A percentile compares a stretch with the other conserved stretches of the same genome.
These are phyloP conservation scores for Diatrype stigma DNA, from an alignment of 2,329 filamentous ascomycete species.

Conservation along the genomic window DNA sequence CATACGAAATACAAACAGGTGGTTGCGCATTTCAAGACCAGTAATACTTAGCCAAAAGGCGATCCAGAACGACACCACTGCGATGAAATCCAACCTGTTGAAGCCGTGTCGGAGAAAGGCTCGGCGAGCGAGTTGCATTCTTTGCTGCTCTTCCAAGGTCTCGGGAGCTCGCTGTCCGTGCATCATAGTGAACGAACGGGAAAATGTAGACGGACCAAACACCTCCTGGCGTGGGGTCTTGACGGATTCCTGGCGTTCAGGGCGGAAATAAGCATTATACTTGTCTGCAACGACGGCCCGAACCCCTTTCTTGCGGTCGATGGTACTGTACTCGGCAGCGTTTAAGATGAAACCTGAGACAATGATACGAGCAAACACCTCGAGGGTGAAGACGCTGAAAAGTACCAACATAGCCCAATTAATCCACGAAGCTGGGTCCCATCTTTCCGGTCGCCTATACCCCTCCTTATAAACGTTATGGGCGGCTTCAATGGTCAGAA, in stretches of 20 bases:
- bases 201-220: slow-evolving; percentile 59
- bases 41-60: slow-evolving; percentile 70
- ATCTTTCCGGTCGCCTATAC: slow-evolving; percentile 56
- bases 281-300: slow-evolving; percentile 71
- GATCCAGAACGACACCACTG: slow-evolving; percentile 93
- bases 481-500: slow-evolving; percentile 82
- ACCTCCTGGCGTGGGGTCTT: slow-evolving; percentile 45
- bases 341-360: slow-evolving; percentile 94
- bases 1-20: slow-evolving; percentile 93
- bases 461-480: slow-evolving; percentile 63
- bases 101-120: slow-evolving; percentile 94
- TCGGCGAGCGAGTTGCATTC: slow-evolving; percentile 79
- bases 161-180: slow-evolving; percentile 55
- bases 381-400: slow-evolving; percentile 86
- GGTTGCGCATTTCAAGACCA: slow-evolving; percentile 63
- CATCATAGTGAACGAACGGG: slow-evolving; percentile 75
- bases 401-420: slow-evolving; percentile 79
- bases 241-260: slow-evolving; percentile 67
- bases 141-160: slow-evolving; percentile 73
- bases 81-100: slow-evolving; percentile 91
- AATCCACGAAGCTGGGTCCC: slow-evolving; percentile 60
- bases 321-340: slow-evolving; percentile 85
- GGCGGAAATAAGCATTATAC: slow-evolving; percentile 75
- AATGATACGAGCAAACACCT: slow-evolving; percentile 76
- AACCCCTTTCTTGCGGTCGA: slow-evolving; percentile 72